Evolutionary conservation across 345 rosid species (phyloP).

Genomic region (Citrus mangshanensis): DNA sequence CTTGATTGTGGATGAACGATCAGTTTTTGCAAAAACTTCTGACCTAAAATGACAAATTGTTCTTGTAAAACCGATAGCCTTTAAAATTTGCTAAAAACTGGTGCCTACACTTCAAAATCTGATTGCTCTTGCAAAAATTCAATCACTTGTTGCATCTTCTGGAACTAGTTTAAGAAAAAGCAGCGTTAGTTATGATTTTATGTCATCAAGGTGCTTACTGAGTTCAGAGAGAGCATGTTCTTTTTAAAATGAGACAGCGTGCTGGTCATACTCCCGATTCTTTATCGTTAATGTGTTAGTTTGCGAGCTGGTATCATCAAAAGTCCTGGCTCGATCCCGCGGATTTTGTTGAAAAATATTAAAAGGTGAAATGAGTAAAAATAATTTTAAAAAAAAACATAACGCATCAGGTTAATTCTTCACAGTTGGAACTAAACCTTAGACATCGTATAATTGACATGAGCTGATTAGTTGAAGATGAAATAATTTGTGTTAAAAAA

Average conservation of each 20-base stretch:
- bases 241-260: not conserved
- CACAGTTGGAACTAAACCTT: no score
- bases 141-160: not conserved
- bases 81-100: not conserved
- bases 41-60: not conserved
- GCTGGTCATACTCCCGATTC: not conserved
- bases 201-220: not conserved
- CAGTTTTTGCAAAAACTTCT: not conserved
- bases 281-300: not conserved
- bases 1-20: no score
- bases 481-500: no score
- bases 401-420: not conserved
- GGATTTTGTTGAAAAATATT: not conserved
- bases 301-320: not conserved
- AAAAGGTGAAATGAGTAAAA: not conserved
- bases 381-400: no score
- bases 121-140: not conserved
- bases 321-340: conserved; percentile 4
- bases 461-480: no score
- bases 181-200: not conserved
- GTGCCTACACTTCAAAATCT: not conserved
- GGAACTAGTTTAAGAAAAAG: not conserved
- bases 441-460: no score
- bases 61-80: not conserved
- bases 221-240: not conserved